phyloP scores from a whole-genome alignment of 2,329 filamentous ascomycete genomes.

The Falciphora oryzae region DNA sequence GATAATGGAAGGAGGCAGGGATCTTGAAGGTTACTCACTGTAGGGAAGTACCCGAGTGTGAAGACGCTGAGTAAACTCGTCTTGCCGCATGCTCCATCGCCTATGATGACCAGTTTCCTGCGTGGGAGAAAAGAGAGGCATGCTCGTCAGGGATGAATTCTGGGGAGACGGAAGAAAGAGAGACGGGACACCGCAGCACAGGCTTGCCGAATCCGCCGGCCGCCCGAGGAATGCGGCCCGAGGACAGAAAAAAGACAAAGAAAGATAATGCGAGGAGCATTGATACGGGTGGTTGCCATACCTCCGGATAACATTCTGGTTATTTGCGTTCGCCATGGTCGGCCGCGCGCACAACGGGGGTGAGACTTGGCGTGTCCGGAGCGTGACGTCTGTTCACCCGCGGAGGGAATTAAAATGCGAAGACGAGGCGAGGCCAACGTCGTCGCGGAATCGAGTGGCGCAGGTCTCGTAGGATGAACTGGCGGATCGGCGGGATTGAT shows the following conservation, averaged over 20 bases:
- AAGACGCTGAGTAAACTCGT: conserved; percentile 97
- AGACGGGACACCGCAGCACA: neutral
- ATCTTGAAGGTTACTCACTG: conserved; percentile 54
- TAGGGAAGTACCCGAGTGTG: conserved; percentile 95
- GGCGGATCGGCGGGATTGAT: neutral
- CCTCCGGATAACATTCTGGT: conserved; percentile 33
- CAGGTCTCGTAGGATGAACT: neutral
- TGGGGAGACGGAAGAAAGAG: neutral
- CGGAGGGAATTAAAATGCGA: neutral
- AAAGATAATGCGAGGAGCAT: neutral
- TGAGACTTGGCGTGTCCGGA: neutral
- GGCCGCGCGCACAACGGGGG: conserved; percentile 11
- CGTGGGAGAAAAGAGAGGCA: conserved; percentile 5
- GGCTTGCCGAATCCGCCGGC: neutral
- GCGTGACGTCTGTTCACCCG: neutral
- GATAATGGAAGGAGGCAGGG: conserved; percentile 7
- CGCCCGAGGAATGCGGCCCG: neutral
- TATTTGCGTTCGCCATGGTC: conserved; percentile 28
- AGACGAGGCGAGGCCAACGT: neutral
- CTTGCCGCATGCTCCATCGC: conserved; percentile 96
- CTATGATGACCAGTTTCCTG: conserved; percentile 95
- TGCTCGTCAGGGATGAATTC: neutral
- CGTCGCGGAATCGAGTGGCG: neutral
- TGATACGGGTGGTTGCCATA: conserved; percentile 14
- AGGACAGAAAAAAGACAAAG: neutral